Evolutionary conservation across 1,284 basidiomycete genomes (phyloP), one percentile per base, ranked within the genome.

Genomic region (Pyrrhoderma noxium): DNA sequence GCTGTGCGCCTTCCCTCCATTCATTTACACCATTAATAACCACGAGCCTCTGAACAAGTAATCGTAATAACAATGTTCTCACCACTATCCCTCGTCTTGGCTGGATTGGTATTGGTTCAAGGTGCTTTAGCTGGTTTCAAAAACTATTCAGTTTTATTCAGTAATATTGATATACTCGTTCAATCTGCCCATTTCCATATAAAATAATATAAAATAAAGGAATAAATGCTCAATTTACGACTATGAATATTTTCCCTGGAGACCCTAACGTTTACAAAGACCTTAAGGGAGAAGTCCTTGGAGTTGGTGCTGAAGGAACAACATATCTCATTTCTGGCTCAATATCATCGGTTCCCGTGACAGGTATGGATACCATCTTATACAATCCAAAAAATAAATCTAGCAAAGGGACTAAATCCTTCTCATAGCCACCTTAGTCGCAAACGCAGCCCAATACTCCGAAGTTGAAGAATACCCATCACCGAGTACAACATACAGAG

Each of bases 261-360:
- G 49, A 25, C n/a, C 25, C 16, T 19, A 13, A 31, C 19, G 11
- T 9, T 5, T 19, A 25, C 19, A 37, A 43, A 21, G 21, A 9
- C 49, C 34, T 51, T 14, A 4, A 45, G 40, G 49, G 49, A 22
- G 34, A 45, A 21, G 27, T 45, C 34, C 9, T 25, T 2, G 49
- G 49, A 7, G 39, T 35, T 8, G 46, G 52, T 27, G 31, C 46
- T n/a, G 46, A 48, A n/a, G 52, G 51, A 18, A 52, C 45, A n/a
- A 47, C 45, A 7, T 52, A 52, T 36, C 25, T 40, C 16, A 14
- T 48, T 9, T 53, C 51, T 2, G 45, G 31, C 5, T 23, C 25
- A 13, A 11, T 45, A 21, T 50, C 45, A 19, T 19, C n/a, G 4
- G n/a, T 35, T n/a, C 49, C 49, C 7, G 25, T 44, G 23, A 50